Conservation (phyloP, 2,329 filamentous ascomycete genomes). For the Colletotrichum godetiae region DNA sequence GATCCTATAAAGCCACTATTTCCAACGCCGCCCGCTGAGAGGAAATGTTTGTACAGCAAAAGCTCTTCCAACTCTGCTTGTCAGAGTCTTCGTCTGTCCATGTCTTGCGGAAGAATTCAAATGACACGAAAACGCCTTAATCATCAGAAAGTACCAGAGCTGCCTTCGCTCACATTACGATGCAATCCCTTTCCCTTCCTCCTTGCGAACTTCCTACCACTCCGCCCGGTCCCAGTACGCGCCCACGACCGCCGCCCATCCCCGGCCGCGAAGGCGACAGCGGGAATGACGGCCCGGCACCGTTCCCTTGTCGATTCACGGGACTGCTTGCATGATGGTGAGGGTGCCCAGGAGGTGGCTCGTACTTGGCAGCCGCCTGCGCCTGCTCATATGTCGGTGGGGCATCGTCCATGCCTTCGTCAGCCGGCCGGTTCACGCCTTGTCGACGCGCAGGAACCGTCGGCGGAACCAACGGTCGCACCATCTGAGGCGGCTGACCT, state of each 20-base stretch:
- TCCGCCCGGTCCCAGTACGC: conserved; percentile 26
- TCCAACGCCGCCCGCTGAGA: conserved; percentile 25
- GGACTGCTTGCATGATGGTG: conserved; percentile 57
- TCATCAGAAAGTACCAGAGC: not conserved
- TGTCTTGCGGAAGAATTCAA: not conserved
- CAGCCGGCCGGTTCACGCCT: conserved; percentile 49
- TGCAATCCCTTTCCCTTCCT: conserved; percentile 52
- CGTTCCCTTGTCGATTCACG: conserved; percentile 30
- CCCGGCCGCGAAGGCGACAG: conserved; percentile 20
- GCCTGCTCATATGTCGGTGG: conserved; percentile 70
- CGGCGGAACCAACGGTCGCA: conserved; percentile 60
- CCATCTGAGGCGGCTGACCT: conserved; percentile 45
- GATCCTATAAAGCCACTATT: conserved; percentile 3
- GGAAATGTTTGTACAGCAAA: conserved; percentile 1
- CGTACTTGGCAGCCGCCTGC: conserved; percentile 61
- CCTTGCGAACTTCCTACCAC: conserved; percentile 26
- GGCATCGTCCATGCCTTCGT: conserved; percentile 59
- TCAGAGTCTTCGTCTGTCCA: not conserved
- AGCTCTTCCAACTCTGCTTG: not conserved
- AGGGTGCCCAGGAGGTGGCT: conserved; percentile 63
- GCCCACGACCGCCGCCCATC: conserved; percentile 28
- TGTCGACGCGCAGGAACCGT: conserved; percentile 50
- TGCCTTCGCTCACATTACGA: conserved; percentile 55
- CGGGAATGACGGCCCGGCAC: conserved; percentile 23
- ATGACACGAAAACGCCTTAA: conserved; percentile 16